phyloP scores from a whole-genome alignment of 306 rosid species.

The Cotoneaster glaucophyllus region DNA sequence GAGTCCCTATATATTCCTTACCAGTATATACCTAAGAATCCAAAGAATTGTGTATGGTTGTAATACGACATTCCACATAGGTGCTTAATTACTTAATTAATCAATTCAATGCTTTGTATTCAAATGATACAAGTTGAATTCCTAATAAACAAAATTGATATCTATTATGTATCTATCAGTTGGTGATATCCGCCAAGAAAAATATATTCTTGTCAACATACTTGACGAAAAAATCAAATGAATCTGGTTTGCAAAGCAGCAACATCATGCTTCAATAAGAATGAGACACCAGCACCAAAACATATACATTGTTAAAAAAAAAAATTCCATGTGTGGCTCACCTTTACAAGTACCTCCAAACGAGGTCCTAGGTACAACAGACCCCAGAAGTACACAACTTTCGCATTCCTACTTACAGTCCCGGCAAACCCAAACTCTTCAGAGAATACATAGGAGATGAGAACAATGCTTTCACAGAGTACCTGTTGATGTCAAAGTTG shows the following conservation, averaged over 20 bases:
- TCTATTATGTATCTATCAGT: neutral
- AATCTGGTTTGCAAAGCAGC: neutral
- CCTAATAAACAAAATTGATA: neutral
- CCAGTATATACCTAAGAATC: neutral
- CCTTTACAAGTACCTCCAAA: neutral
- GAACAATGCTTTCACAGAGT: conserved; percentile 8
- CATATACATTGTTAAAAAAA: neutral
- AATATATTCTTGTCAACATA: neutral
- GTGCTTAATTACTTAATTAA: neutral
- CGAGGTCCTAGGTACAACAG: neutral
- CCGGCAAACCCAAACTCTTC: conserved; percentile 11
- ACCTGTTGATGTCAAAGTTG: conserved; percentile 10
- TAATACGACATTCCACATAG: neutral
- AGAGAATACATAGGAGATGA: conserved; percentile 34
- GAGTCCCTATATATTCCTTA: neutral
- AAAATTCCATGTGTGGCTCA: neutral
- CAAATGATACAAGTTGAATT: neutral
- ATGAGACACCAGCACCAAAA: neutral
- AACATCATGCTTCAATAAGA: neutral
- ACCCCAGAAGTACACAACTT: neutral
- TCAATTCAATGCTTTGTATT: neutral
- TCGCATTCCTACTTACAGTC: neutral
- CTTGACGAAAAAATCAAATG: neutral
- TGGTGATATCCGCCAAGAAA: neutral
- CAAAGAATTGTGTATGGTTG: neutral